Base-by-base conservation (phyloP, 257 asterid genomes). In the Coffea eugenioides region DNA sequence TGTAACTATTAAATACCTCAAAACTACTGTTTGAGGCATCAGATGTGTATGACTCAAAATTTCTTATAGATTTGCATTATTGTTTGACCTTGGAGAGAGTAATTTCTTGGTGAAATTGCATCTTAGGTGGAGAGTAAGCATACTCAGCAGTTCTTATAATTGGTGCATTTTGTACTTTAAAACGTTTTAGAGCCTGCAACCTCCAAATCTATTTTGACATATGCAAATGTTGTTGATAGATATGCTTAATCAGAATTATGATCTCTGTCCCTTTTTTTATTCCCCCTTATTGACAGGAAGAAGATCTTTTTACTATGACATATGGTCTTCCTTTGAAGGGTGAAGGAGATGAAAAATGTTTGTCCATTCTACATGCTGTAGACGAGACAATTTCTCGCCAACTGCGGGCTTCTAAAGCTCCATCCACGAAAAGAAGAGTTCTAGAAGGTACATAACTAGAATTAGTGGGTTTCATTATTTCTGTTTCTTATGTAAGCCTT, bases 381-480 rank as follows among this genome's bases (percentile, higher is more conserved):
- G 99, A 94, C 71, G 99, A 94, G 88, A 94, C 91, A 69, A 85
- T 96, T 87, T 89, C 94, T 84, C 96, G 99, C 71, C 98, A 94
- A 79, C 78, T 96, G 82, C 94, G 95, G 82, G 99, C 97, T 84
- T 90, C 94, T 89, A 96, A 90, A 90, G 90, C 98, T 82, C 88
- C 90, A 72, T 70, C 83, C 27, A 84, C 94, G 31, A 92, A 85
- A 87, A 90, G 84, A 85, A 89, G 88, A 84, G 86, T 79, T 81
- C 31, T 84, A 77, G 98, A 94, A 90, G 99, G 99, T 96, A 86
- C n/a, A 82, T 68, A 49, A 80, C 78, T 52, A 72, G 61, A 77
- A 77, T 43, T 72, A 49, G 43, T 83, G 83, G 62, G 74, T 52
- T 20, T 75, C 27, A 27, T 48, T 74, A 4, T 59, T 5, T 69